Percentiles rank a stretch among this genome's conserved stretches.
Conservation (phyloP, 2,329 filamentous ascomycete species). For the Calonectria ilicicola region DNA sequence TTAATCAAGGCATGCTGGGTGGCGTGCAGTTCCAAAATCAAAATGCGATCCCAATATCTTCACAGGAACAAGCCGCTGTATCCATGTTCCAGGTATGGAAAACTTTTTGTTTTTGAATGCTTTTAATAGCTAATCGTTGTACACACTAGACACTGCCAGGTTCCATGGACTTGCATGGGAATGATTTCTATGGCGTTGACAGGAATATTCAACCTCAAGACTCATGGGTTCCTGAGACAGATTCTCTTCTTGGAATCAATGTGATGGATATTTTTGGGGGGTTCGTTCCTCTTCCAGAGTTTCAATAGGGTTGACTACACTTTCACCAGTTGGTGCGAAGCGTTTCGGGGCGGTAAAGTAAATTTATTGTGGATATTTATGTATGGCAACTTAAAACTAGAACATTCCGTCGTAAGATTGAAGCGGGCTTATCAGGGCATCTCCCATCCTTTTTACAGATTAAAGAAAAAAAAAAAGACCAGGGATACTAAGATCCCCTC, state of each 20-base stretch:
- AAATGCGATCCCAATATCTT: not conserved
- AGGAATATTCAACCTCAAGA: slow-evolving; percentile 25
- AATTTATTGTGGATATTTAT: too few relatives aligned
- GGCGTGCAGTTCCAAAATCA: not conserved
- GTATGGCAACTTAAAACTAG: too few relatives aligned
- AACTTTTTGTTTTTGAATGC: not conserved
- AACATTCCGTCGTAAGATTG: not conserved
- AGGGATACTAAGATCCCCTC: not conserved
- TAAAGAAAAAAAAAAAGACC: too few relatives aligned
- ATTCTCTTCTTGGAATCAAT: slow-evolving; percentile 34
- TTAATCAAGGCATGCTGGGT: not conserved
- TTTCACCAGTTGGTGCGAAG: too few relatives aligned
- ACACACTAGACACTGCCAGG: not conserved
- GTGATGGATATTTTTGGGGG: slow-evolving; percentile 40
- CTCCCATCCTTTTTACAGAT: too few relatives aligned
- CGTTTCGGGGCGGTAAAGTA: not conserved
- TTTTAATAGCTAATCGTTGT: not conserved
- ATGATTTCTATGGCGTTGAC: slow-evolving; percentile 5
- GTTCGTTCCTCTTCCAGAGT: slow-evolving; percentile 13
- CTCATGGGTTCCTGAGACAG: slow-evolving; percentile 29
- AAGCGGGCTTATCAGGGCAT: not conserved
- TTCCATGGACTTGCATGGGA: not conserved
- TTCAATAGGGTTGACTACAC: not conserved
- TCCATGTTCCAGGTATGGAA: slow-evolving; percentile 9
- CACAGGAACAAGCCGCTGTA: not conserved